Evolutionary conservation across 441 rosid genomes (phyloP).

Genomic region (Biscutella auriculata): DNA sequence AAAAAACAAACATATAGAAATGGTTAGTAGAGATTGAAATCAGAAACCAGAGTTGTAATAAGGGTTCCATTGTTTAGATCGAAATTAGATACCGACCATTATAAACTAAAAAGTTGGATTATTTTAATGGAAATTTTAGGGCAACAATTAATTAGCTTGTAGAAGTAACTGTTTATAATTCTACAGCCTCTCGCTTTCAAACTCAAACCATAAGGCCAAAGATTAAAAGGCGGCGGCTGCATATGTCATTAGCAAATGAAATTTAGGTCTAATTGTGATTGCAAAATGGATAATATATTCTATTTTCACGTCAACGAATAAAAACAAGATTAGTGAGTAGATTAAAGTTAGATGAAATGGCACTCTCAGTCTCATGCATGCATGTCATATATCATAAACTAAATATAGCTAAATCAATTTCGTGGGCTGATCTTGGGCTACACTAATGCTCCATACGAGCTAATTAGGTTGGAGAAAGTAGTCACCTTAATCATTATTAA

Average conservation of each 20-base stretch:
- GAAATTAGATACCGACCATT: constrained; percentile 23
- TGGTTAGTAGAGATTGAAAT: constrained; percentile 21
- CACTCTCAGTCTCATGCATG: too few relatives aligned
- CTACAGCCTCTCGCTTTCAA: constrained; percentile 18
- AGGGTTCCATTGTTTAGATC: constrained; percentile 1
- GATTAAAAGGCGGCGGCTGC: constrained; percentile 22
- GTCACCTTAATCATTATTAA: too few relatives aligned
- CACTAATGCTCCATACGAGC: too few relatives aligned
- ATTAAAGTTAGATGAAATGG: constrained; percentile 25
- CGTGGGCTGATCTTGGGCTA: too few relatives aligned
- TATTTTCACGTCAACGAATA: not conserved
- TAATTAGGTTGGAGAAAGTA: too few relatives aligned
- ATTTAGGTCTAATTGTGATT: constrained; percentile 6
- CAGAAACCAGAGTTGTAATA: constrained; percentile 12
- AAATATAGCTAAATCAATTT: too few relatives aligned
- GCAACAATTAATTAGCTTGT: constrained; percentile 6
- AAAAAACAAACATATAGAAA: constrained; percentile 4
- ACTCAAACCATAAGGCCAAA: constrained; percentile 22
- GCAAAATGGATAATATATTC: constrained; percentile 11
- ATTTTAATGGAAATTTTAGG: not conserved
- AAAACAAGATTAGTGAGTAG: constrained; percentile 17
- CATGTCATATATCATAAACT: too few relatives aligned
- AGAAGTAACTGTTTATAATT: constrained; percentile 12
- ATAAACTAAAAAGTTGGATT: not conserved
- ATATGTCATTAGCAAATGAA: constrained; percentile 15